These are phyloP conservation scores for Hypholoma fasciculare DNA, from an alignment of 768 basidiomycete species.

Conservation along the genomic window DNA sequence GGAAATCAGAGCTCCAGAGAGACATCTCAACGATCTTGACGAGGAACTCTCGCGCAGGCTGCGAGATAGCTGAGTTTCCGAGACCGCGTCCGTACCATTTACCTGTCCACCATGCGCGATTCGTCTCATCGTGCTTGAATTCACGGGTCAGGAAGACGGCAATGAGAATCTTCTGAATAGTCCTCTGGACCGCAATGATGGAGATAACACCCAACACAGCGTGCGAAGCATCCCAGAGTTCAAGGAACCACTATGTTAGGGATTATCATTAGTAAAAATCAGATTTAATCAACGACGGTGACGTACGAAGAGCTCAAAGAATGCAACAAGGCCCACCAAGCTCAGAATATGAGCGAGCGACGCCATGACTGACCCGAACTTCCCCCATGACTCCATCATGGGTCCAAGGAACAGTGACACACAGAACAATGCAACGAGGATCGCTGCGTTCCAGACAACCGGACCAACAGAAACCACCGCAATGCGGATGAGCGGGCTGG, in stretches of 20 bases:
- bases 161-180: conserved; percentile 93
- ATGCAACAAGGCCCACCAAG: conserved; percentile 79
- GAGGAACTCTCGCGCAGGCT: conserved; percentile 95
- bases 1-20: conserved; percentile 94
- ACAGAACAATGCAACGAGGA: conserved; percentile 86
- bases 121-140: conserved; percentile 98
- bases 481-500: conserved; percentile 90
- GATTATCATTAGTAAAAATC: conserved; percentile 24
- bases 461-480: conserved; percentile 88
- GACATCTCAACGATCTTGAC: conserved; percentile 99
- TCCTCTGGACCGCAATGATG: conserved; percentile 87
- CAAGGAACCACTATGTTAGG: conserved; percentile 82
- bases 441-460: conserved; percentile 90
- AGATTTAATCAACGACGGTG: conserved; percentile 21
- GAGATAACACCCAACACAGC: conserved; percentile 92
- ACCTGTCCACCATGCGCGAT: conserved; percentile 99
- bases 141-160: conserved; percentile 94
- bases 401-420: conserved; percentile 92
- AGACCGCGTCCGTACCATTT: conserved; percentile 96
- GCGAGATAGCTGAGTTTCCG: conserved; percentile 89
- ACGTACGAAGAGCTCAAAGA: conserved; percentile 95
- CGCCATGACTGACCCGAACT: conserved; percentile 94
- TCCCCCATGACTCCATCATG: conserved; percentile 79
- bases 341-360: conserved; percentile 81
- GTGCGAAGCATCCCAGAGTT: conserved; percentile 95